Percentiles rank a stretch among this genome's conserved stretches.
phyloP scores from a whole-genome alignment of 164 flowering plant species.

The Piper betle region DNA sequence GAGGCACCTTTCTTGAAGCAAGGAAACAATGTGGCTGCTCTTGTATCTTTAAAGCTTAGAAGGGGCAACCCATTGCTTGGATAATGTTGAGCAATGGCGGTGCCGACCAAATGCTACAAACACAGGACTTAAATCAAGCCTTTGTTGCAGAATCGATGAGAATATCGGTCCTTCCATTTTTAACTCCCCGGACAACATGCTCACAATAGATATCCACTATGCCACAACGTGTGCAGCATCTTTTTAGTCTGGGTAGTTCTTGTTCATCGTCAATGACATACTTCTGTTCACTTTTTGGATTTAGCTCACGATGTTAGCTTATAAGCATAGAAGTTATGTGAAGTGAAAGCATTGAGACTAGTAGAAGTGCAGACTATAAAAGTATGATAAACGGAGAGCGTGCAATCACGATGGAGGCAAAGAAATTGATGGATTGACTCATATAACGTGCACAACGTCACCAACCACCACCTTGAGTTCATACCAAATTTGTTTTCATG shows the following conservation, averaged over 20 bases:
- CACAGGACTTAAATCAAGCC: background rate
- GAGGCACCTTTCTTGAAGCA: too few relatives aligned
- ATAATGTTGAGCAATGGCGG: background rate
- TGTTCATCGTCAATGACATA: too few relatives aligned
- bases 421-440: constrained; percentile 26
- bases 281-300: too few relatives aligned
- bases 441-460: constrained; percentile 12
- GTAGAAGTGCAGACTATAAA: background rate
- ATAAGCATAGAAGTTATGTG: too few relatives aligned
- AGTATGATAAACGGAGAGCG: constrained; percentile 7
- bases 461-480: constrained; percentile 4
- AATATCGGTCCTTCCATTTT: background rate
- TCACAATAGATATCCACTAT: background rate
- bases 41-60: too few relatives aligned
- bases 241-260: too few relatives aligned
- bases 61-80: too few relatives aligned
- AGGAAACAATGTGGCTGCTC: too few relatives aligned
- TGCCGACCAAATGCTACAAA: background rate
- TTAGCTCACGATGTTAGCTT: too few relatives aligned
- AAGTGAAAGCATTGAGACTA: too few relatives aligned
- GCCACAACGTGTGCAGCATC: background rate
- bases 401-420: constrained; percentile 22
- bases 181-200: background rate
- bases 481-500: constrained; percentile 8
- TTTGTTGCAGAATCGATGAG: background rate